Evolutionary conservation across 2,329 filamentous ascomycete species (phyloP), one percentile per base, ranked within the genome.

Genomic region (Corniculantispora saksenae): DNA sequence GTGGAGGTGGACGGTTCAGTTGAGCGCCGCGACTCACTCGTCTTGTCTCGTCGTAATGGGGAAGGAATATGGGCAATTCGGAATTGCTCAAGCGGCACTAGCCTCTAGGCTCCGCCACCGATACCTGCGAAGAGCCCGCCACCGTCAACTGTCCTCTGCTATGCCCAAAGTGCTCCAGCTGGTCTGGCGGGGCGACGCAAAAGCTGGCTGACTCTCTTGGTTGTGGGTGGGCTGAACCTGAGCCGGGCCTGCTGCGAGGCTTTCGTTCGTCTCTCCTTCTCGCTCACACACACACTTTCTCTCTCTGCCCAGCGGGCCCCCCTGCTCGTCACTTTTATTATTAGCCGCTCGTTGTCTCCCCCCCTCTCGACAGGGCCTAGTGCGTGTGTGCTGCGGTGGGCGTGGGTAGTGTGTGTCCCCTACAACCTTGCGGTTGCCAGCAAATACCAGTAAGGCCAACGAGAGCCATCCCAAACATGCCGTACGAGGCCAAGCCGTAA

Each of bases 41-140:
- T 58, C 55, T 38, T 58, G 55, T 58, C 55, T 58, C 40, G 55
- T 47, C 21, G 27, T 32, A 61, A 43, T 27, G 32, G n/a, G 7
- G 40, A n/a, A 32, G 21, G 38, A 32, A 48, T n/a, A 5, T 38
- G 23, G 29, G 23, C 29, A n/a, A 21, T 21, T 43, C 48, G 35
- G 59, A 53, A 53, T 61, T 53, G 48, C 48, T 61, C 59, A 53
- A 53, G 59, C 47, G 35, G 35, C 58, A 43, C 58, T 48, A 59
- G 43, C 58, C 59, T 40, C 35, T 27, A 43, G 47, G 38, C 58
- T 53, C 58, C 47, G 48, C 47, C 58, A 61, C 58, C 10, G 32
- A 50, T 58, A 40, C 40, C 25, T 19, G 40, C 56, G 40, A 27
- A 57, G 35, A 38, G 13, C 19, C 23, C 35, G 23, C 43, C 43